phyloP scores from a whole-genome alignment of 78 protist genomes.

The Speleostelium caveatum region DNA sequence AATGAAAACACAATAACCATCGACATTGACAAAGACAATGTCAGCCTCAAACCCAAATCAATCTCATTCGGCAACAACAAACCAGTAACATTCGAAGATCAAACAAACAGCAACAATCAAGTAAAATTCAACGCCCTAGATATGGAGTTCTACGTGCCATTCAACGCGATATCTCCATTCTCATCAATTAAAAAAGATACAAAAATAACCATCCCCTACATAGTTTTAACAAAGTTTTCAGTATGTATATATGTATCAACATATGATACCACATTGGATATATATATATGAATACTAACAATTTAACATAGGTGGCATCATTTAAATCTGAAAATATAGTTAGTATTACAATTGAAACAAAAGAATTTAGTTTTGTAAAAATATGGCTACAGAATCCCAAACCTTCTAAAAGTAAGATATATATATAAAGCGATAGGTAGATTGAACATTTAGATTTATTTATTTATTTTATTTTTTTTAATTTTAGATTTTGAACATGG shows the following conservation, averaged over 20 bases:
- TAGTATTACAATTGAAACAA: neutral
- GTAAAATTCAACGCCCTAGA: slow-evolving; percentile 8
- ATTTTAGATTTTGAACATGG: slow-evolving; percentile 33
- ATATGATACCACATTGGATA: too few species aligned
- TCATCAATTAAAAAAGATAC: neutral
- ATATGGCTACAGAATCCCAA: slow-evolving; percentile 15
- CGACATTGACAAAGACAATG: neutral
- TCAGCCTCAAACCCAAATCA: neutral
- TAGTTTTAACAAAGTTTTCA: slow-evolving; percentile 5
- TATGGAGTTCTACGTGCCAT: slow-evolving; percentile 18
- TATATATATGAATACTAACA: neutral
- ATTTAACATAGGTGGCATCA: neutral
- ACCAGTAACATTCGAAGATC: neutral
- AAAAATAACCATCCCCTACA: neutral
- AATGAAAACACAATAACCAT: neutral
- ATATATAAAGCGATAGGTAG: neutral
- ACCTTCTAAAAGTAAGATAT: slow-evolving; percentile 1
- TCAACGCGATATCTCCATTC: neutral
- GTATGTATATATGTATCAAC: neutral
- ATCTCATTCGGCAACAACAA: neutral
- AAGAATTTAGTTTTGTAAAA: slow-evolving; percentile 20
- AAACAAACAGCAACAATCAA: neutral
- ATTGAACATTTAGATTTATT: neutral
- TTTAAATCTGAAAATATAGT: neutral
- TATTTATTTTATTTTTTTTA: neutral